phyloP scores from a whole-genome alignment of 257 asterid species.

The Mentha longifolia region DNA sequence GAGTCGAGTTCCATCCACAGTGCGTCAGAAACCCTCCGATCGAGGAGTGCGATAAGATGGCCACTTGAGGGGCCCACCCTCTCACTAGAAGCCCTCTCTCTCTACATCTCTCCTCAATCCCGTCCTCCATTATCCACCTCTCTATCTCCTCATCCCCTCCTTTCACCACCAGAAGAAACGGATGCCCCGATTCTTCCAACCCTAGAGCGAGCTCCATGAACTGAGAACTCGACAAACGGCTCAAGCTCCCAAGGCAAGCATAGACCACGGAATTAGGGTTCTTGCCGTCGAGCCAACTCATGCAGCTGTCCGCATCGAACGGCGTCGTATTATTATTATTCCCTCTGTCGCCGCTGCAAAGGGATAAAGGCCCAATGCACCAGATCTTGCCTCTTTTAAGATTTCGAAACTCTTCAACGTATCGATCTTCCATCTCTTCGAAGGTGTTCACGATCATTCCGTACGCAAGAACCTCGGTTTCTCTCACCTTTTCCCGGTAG shows the following conservation, averaged over 20 bases:
- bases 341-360: constrained; percentile 39
- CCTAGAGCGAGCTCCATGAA: neutral
- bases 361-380: constrained; percentile 74
- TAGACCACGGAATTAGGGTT: neutral
- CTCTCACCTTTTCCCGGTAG: constrained; percentile 15
- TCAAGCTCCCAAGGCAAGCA: constrained; percentile 5
- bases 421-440: constrained; percentile 51
- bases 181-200: neutral
- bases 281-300: constrained; percentile 46
- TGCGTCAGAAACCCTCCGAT: too few relatives aligned
- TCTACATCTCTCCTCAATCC: neutral
- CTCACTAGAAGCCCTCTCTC: neutral
- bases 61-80: constrained; percentile 1
- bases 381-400: constrained; percentile 50
- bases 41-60: neutral
- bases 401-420: constrained; percentile 42
- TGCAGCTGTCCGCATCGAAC: neutral
- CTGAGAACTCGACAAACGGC: neutral
- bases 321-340: neutral
- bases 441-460: constrained; percentile 52
- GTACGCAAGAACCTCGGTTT: constrained; percentile 43
- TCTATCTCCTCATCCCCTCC: neutral
- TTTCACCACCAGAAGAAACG: neutral
- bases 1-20: constrained; percentile 16
- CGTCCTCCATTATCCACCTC: neutral